Evolutionary conservation across 176 grass and related monocot genomes (phyloP), one percentile per base, ranked within the genome.

Genomic region (Oryza brachyantha): DNA sequence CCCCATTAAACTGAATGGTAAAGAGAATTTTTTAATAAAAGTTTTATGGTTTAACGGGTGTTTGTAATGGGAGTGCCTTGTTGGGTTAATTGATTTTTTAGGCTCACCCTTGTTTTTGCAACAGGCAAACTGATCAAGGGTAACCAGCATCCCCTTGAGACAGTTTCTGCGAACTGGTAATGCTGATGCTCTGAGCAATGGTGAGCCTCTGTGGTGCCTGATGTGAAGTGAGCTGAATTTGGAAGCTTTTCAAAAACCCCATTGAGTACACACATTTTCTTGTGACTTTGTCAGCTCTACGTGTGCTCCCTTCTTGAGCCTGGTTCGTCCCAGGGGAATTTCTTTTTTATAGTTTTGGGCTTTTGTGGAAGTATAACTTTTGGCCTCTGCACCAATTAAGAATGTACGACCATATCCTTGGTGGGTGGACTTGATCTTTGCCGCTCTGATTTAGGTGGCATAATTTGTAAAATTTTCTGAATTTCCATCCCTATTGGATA

Each of bases 101-200:
- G 25, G 72, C 59, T 87, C 74, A 73, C 37, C 31, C 14, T 73
- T 74, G 39, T 34, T 88, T 64, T 31, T 75, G 54, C 63, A 40
- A 61, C 34, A 36, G 64, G 19, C 0, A 0, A 75, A 16, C 40
- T 5, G 19, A 42, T 28, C 10, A 31, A 36, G 32, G 42, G 29
- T 34, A 31, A 4, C 2, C 5, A 14, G 19, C 21, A 39, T 10
- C 16, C 26, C 7, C 19, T 0, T 6, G 42, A 17, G 55, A 32
- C 70, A 64, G 38, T 37, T 77, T 50, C 2, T 26, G 36, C 3
- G 21, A 61, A 29, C n/a, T n/a, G 76, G 42, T 60, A 63, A 29
- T 69, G 13, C 25, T 63, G 34, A 6, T 21, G 3, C 11, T n/a
- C n/a, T n/a, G n/a, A n/a, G n/a, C 5, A 21, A 45, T 4, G 52